Base-by-base conservation (phyloP, 1,139 yeast species). In the Debaryomycetaceae sp. region DNA sequence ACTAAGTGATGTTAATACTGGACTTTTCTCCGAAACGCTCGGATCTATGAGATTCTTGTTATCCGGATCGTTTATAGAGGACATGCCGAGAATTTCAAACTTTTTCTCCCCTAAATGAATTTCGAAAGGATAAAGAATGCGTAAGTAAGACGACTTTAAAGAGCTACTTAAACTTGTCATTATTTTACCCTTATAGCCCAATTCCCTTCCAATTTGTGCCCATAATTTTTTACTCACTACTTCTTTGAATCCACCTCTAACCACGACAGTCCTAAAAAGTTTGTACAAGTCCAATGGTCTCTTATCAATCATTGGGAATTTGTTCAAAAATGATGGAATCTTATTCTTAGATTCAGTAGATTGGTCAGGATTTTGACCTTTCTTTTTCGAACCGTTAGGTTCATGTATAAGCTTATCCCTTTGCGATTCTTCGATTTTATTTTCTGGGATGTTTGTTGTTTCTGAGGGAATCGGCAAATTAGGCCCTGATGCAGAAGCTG, bases 111-210 rank as follows among this genome's bases (percentile, higher is more conserved):
- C 54, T 28, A 64, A 44, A 33, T 53, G 47, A 14, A 51, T 34
- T 44, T 67, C 74, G 38, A 63, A 62, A 0, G 70, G 71, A 41
- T 62, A 62, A 19, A 68, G 50, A 16, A 65, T 57, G 38, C 58
- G 54, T 36, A 67, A 66, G 46, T 79, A 81, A 0, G 86, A 78
- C 1, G 78, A 63, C 53, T 84, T 80, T 43, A 87, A 63, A 0
- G 88, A 76, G 6, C 88, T 79, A 15, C 89, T 81, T 39, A 84
- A 62, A 17, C 89, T 82, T 18, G 87, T 82, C 78, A 81, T 79
- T 35, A 79, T 77, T 48, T 79, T 73, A 3, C 86, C 88, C 28
- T 79, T 74, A 55, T 82, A 84, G 0, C 95, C 95, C 39, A 87
- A 64, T 49, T 85, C 95, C 39, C 89, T 67, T 11, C 92, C 92